Evolutionary conservation across 192 early-diverging fungal genomes (phyloP).

Genomic region (Cetraspora pellucida): DNA sequence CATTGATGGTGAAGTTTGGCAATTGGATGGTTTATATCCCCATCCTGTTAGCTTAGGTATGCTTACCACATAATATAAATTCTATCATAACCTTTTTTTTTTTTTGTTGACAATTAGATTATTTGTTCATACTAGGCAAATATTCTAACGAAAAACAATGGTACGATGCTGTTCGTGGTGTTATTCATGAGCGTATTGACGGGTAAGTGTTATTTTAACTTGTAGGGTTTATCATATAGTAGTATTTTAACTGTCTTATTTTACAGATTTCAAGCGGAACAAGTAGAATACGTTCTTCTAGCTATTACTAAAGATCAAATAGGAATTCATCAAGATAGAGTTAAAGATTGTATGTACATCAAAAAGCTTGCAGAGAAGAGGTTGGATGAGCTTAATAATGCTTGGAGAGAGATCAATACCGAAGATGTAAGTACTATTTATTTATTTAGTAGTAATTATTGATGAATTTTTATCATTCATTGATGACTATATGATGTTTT

Average conservation of each 20-base stretch:
- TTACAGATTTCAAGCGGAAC: slow-evolving; percentile 28
- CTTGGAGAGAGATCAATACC: slow-evolving; percentile 45
- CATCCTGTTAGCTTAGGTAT: slow-evolving; percentile 53
- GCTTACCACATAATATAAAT: too few species aligned
- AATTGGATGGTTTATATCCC: slow-evolving; percentile 66
- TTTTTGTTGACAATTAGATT: neutral
- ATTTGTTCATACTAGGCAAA: slow-evolving; percentile 24
- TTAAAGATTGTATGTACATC: slow-evolving; percentile 34
- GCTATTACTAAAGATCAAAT: slow-evolving; percentile 44
- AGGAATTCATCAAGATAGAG: slow-evolving; percentile 22
- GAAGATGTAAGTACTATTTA: neutral
- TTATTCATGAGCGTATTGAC: neutral
- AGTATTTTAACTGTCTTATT: neutral
- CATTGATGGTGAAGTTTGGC: slow-evolving; percentile 58
- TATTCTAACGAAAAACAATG: slow-evolving; percentile 9
- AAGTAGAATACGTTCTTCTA: slow-evolving; percentile 60
- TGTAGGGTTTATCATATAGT: too few species aligned
- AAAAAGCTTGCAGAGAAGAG: slow-evolving; percentile 37
- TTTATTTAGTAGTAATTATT: neutral
- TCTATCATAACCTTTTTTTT: neutral
- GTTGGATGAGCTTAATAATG: slow-evolving; percentile 35
- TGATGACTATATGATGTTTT: neutral
- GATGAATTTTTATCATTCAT: neutral
- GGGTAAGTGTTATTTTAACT: neutral
- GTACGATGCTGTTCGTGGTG: slow-evolving; percentile 19